Evolutionary conservation across 306 rosid species (phyloP).

Genomic region (Argentina anserina): DNA sequence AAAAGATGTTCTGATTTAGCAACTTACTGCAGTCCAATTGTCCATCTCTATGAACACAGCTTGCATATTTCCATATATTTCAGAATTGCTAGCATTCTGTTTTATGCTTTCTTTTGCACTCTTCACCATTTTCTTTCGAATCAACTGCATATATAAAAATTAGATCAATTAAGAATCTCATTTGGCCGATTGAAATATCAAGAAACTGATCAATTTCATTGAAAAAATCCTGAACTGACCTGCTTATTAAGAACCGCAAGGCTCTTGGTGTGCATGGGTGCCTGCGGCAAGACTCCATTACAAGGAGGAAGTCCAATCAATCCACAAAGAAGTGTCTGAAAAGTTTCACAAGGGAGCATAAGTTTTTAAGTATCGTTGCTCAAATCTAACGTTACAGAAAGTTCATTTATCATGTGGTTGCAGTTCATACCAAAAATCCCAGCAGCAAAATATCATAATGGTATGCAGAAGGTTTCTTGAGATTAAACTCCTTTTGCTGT

Average conservation of each 20-base stretch:
- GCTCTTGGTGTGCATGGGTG: constrained; percentile 96
- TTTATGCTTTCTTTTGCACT: constrained; percentile 79
- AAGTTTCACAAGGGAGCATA: constrained; percentile 16
- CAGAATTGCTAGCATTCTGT: constrained; percentile 59
- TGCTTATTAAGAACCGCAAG: constrained; percentile 77
- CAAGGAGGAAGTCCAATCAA: constrained; percentile 85
- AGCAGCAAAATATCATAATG: constrained; percentile 78
- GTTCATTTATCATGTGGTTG: constrained; percentile 3
- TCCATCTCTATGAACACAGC: constrained; percentile 83
- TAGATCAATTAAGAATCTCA: constrained; percentile 13
- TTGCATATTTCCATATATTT: constrained; percentile 79
- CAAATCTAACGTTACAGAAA: constrained; percentile 5
- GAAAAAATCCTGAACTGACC: constrained; percentile 29
- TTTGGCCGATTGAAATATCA: constrained; percentile 2
- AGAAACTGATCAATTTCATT: background rate
- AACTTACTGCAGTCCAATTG: background rate
- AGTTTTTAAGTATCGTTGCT: background rate
- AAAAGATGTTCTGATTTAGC: background rate
- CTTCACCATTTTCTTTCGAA: constrained; percentile 64
- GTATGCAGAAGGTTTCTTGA: constrained; percentile 76
- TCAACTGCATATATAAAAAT: constrained; percentile 38
- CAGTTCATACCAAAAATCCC: constrained; percentile 53
- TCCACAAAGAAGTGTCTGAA: constrained; percentile 81
- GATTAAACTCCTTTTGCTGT: constrained; percentile 90
- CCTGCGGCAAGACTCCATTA: constrained; percentile 90